phyloP scores from a whole-genome alignment of 1,284 basidiomycete genomes.

The Marasmius fiardii region DNA sequence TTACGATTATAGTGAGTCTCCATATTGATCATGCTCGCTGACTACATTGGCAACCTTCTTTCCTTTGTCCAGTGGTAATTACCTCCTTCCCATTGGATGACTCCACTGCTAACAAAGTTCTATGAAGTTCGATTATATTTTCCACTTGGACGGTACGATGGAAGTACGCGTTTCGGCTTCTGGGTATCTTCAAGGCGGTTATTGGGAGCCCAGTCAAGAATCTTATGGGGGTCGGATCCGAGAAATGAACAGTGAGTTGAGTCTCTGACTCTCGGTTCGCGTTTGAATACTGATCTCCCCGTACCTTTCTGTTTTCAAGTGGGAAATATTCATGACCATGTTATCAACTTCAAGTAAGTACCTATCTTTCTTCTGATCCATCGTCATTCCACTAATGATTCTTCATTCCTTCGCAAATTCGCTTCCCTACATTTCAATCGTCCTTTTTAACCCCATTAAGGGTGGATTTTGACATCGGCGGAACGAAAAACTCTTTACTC shows the following conservation, averaged over 20 bases:
- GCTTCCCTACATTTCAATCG: conserved; percentile 7
- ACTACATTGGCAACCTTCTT: neutral
- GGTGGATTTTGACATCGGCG: conserved; percentile 60
- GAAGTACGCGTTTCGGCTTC: conserved; percentile 64
- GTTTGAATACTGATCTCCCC: conserved; percentile 14
- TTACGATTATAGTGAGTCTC: conserved; percentile 51
- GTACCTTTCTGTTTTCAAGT: conserved; percentile 29
- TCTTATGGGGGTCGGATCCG: conserved; percentile 55
- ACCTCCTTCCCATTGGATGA: neutral
- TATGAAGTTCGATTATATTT: conserved; percentile 58
- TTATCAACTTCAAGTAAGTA: conserved; percentile 55
- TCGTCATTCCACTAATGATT: no score
- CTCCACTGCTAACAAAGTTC: neutral
- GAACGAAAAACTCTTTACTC: conserved; percentile 55
- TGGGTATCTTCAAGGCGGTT: conserved; percentile 64
- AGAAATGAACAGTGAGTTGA: conserved; percentile 47
- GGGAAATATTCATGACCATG: conserved; percentile 70
- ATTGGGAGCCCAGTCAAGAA: conserved; percentile 47
- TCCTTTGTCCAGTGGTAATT: neutral
- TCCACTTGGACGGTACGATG: conserved; percentile 64
- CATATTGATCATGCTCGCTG: neutral
- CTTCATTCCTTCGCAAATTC: no score
- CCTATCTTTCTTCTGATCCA: neutral
- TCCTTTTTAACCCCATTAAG: conserved; percentile 16
- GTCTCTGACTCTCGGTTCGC: neutral